Conservation (phyloP, 352 stramenopile species). For the Thraustotheca clavata region DNA sequence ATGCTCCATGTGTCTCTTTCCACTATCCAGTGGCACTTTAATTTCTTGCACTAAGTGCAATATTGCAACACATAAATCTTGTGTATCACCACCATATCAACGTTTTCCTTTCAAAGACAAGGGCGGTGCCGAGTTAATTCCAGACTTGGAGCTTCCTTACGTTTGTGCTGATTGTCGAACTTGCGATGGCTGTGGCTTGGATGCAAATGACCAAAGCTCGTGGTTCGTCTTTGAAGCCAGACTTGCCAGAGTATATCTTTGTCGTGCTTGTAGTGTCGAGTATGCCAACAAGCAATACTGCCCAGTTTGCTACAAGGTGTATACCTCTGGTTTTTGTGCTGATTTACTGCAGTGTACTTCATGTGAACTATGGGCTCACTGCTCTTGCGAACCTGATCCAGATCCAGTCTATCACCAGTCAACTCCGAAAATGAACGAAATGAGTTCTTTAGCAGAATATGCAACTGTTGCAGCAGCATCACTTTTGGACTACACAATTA, state of each 20-base stretch:
- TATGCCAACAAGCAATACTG: slow-evolving; percentile 71
- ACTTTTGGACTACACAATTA: background rate
- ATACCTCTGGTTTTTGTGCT: slow-evolving; percentile 34
- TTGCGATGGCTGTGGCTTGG: slow-evolving; percentile 56
- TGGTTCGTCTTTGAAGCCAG: slow-evolving; percentile 62
- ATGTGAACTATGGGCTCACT: slow-evolving; percentile 75
- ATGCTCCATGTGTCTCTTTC: slow-evolving; percentile 27
- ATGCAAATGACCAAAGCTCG: background rate
- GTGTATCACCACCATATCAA: slow-evolving; percentile 64
- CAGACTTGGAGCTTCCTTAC: slow-evolving; percentile 58
- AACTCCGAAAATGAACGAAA: no score
- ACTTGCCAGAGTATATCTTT: slow-evolving; percentile 41
- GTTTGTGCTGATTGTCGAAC: slow-evolving; percentile 52
- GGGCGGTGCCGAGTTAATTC: slow-evolving; percentile 46
- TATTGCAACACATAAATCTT: slow-evolving; percentile 50
- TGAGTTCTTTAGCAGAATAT: no score
- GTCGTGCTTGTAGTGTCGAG: slow-evolving; percentile 42
- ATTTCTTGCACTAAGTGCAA: slow-evolving; percentile 49
- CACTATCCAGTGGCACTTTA: slow-evolving; percentile 30
- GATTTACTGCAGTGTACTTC: slow-evolving; percentile 59
- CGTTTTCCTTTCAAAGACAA: slow-evolving; percentile 42
- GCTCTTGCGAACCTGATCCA: slow-evolving; percentile 63
- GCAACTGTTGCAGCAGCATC: background rate
- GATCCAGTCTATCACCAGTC: slow-evolving; percentile 53
- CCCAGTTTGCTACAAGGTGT: slow-evolving; percentile 52